A percentile compares a stretch with the other conserved stretches of the same genome.
Conservation (phyloP, 2,329 filamentous ascomycete genomes). For the Microcyclospora tardicrescens region DNA sequence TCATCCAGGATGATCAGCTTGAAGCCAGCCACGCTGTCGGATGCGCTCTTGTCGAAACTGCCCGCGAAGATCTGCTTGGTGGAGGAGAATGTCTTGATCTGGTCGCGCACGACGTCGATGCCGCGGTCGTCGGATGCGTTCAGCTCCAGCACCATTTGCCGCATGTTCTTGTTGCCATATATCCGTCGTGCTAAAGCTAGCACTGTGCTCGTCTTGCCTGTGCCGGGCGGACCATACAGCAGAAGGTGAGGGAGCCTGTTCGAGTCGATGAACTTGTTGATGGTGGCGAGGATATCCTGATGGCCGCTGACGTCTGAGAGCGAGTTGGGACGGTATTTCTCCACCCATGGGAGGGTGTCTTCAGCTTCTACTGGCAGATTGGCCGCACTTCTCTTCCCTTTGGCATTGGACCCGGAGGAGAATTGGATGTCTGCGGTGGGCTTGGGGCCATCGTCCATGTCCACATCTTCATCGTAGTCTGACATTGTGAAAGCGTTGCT, state of each 20-base stretch:
- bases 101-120: constrained; percentile 94
- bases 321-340: constrained; percentile 86
- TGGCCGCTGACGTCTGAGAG: constrained; percentile 91
- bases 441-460: constrained; percentile 51
- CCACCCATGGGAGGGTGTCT: constrained; percentile 92
- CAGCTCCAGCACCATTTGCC: constrained; percentile 95
- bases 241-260: constrained; percentile 92
- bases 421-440: constrained; percentile 45
- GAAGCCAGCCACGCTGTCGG: constrained; percentile 53
- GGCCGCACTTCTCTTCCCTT: constrained; percentile 84
- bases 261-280: constrained; percentile 92
- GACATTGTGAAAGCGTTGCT: constrained; percentile 31
- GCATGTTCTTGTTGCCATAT: constrained; percentile 82
- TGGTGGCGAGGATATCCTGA: constrained; percentile 91
- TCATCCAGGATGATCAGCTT: constrained; percentile 97
- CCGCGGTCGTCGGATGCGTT: constrained; percentile 96
- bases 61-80: constrained; percentile 87
- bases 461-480: constrained; percentile 48
- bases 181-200: constrained; percentile 85
- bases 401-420: constrained; percentile 56
- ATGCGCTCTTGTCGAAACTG: constrained; percentile 23
- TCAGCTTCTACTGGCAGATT: constrained; percentile 90
- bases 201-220: constrained; percentile 94
- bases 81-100: constrained; percentile 98
- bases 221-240: constrained; percentile 91